Evolutionary conservation across 805 yeast species (phyloP), one percentile per base, ranked within the genome.

Genomic region (Citeromyces matritensis): DNA sequence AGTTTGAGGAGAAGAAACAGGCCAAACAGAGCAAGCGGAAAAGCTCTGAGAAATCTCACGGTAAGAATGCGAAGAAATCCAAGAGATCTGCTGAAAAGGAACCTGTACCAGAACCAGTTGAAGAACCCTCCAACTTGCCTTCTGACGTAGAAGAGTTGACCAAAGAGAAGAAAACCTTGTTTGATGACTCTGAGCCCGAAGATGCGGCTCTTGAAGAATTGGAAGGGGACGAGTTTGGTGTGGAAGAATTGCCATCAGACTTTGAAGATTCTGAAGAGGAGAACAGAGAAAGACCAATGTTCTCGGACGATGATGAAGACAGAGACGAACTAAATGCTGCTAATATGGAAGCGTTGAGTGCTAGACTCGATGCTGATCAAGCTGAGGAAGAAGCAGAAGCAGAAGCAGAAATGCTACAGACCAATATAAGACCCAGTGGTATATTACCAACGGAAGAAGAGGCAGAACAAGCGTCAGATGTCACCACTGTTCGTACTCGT

Each of bases 401-500:
- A 8, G 73, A 66, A 43, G 68, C 58, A 30, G 79, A 71, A 50
- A 56, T 79, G 35, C 50, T 75, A 32, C 74, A 74, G 42, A 68
- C 69, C 4, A 68, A 69, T 35, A 56, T 58, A 26, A 49, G 52
- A 29, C 82, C 79, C 48, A 91, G 93, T 15, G 62, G 70, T 43
- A 65, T 84, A 21, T 63, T 85, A 37, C 95, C 95, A 25, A 60
- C 77, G 3, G 71, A 56, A 15, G 77, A 65, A 39, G 64, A 62
- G 40, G 60, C 60, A 21, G 65, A 63, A 10, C 46, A 50, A 9
- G 77, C 84, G 29, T 73, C 74, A 42, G 94, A 85, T 50, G 65
- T 86, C 30, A 81, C 85, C 6, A 63, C 81, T 44, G 68, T 82
- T 6, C 74, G 97, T 57, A 83, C 95, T 12, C 74, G 98, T 58